A percentile compares a stretch with the other conserved stretches of the same genome.
Conservation (phyloP, 768 basidiomycete species). For the Suillus paluster region DNA sequence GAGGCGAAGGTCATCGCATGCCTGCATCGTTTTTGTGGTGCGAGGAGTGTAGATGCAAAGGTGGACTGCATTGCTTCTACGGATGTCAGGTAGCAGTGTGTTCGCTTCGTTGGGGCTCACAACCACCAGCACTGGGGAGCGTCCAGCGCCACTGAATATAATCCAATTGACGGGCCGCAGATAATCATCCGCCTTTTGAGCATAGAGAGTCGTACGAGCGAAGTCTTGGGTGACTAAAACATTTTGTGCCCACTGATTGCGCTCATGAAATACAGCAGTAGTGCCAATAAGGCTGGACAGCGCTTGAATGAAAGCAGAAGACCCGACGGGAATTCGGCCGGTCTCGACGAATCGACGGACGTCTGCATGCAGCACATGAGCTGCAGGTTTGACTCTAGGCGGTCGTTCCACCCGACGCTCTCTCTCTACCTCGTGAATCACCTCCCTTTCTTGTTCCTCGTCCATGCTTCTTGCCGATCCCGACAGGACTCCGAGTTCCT, state of each 20-base stretch:
- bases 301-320: constrained; percentile 26
- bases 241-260: constrained; percentile 20
- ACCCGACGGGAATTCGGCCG: constrained; percentile 27
- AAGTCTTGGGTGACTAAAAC: constrained; percentile 25
- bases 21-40: constrained; percentile 34
- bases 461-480: constrained; percentile 32
- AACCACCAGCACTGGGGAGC: constrained; percentile 34
- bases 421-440: constrained; percentile 47
- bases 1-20: constrained; percentile 41
- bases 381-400: constrained; percentile 23
- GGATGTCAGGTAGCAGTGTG: constrained; percentile 41
- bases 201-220: constrained; percentile 1
- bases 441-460: constrained; percentile 57
- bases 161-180: constrained; percentile 37
- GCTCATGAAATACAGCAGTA: constrained; percentile 19
- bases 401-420: constrained; percentile 47
- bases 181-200: constrained; percentile 15
- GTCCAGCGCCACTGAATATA: constrained; percentile 13
- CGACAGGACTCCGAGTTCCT: constrained; percentile 19
- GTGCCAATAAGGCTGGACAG: constrained; percentile 16
- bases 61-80: constrained; percentile 33
- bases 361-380: constrained; percentile 26
- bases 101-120: constrained; percentile 49
- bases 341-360: constrained; percentile 30
- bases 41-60: constrained; percentile 50